Evolutionary conservation across 1,284 basidiomycete species (phyloP), one percentile per base, ranked within the genome.

Genomic region (Cryptococcus amylolentus): DNA sequence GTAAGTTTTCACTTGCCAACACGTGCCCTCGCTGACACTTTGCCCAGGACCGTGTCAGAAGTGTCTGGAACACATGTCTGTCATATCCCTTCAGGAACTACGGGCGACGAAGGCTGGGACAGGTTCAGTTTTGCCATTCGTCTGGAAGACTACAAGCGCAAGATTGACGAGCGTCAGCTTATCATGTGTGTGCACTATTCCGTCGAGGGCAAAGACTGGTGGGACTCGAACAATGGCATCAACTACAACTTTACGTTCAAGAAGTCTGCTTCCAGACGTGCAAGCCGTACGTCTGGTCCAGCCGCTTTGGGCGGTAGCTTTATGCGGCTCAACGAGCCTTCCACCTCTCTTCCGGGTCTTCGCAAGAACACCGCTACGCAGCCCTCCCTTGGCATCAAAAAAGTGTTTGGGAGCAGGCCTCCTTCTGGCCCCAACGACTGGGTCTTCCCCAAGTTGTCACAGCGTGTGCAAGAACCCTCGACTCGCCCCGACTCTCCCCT

Each of bases 141-240:
- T 52, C 81, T 94, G 35, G 86, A 88, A 61, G 88, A 90, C 65
- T 87, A 89, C 68, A 83, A 84, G 50, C 78, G 81, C 44, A 83
- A 82, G 58, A 79, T 93, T n/a, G 80, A 82, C 39, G 82, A 84
- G 8, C 81, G 87, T 38, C 83, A 82, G 13, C 74, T 92, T 46
- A 84, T 81, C 75, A 78, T 90, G 20, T 89, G 84, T 35, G 82
- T 82, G 4, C 80, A 86, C 35, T 91, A 82, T 73, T 79, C 77
- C 1, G 66, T 79, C 38, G 69, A 75, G 20, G 77, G 77, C 13
- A 61, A 67, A 18, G 79, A 80, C 57, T 80, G 77, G 76, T 81
- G 80, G 80, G 80, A 81, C 60, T 79, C 79, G 44, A 80, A 79
- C 64, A 57, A 67, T 20, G 76, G 74, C 8, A 52, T 71, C 35